Conservation (phyloP, 495 filamentous ascomycete species). For the Haplographium delicatum region DNA sequence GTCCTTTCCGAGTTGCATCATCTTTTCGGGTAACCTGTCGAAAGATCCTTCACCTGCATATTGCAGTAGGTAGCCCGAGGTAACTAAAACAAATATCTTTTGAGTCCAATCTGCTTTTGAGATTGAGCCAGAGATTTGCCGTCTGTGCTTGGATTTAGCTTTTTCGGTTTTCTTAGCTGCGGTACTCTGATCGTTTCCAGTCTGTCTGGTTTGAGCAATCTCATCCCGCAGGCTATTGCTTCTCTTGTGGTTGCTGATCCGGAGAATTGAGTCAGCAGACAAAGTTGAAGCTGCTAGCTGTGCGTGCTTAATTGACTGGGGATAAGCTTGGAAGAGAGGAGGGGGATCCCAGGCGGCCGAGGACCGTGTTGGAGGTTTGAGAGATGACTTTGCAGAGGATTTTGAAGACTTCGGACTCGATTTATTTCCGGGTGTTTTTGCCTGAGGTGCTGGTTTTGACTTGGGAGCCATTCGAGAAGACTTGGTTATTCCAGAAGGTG, state of each 20-base stretch:
- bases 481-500: constrained; percentile 2
- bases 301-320: constrained; percentile 63
- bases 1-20: constrained; percentile 73
- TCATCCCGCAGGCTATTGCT: constrained; percentile 40
- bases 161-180: constrained; percentile 20
- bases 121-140: constrained; percentile 53
- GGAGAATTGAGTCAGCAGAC: constrained; percentile 56
- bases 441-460: constrained; percentile 35
- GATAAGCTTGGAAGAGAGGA: constrained; percentile 85
- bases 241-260: constrained; percentile 48
- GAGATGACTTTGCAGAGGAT: constrained; percentile 10
- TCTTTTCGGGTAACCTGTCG: constrained; percentile 81
- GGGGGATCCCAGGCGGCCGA: constrained; percentile 64
- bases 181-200: constrained; percentile 31
- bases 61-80: constrained; percentile 80
- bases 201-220: constrained; percentile 30
- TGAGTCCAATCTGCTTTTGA: constrained; percentile 69
- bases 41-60: constrained; percentile 77
- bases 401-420: constrained; percentile 19
- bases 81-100: constrained; percentile 73
- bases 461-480: constrained; percentile 19
- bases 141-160: constrained; percentile 34
- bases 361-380: constrained; percentile 20
- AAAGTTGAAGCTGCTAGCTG: constrained; percentile 46
- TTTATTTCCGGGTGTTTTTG: constrained; percentile 21